Evolutionary conservation across 768 basidiomycete species (phyloP).

Genomic region (Termitomyces sp.): DNA sequence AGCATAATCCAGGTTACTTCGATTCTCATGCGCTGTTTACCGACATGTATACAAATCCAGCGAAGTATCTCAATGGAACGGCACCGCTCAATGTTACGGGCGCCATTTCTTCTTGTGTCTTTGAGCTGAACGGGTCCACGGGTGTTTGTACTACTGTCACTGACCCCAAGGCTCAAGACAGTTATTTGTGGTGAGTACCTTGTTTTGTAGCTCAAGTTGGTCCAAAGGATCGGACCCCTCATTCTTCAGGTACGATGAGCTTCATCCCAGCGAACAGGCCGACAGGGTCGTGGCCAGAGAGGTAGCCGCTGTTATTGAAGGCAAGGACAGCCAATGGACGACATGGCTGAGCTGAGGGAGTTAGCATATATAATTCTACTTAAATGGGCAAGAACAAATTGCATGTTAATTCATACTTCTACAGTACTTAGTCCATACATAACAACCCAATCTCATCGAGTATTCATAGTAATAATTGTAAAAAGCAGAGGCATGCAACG

Average conservation of each 20-base stretch:
- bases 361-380: neutral
- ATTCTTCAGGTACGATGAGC: slow-evolving; percentile 33
- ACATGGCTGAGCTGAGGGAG: slow-evolving; percentile 36
- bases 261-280: slow-evolving; percentile 26
- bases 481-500: neutral
- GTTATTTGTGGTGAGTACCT: slow-evolving; percentile 43
- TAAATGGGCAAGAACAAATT: neutral
- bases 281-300: slow-evolving; percentile 42
- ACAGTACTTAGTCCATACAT: neutral
- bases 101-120: slow-evolving; percentile 44
- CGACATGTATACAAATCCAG: slow-evolving; percentile 52
- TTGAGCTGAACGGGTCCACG: slow-evolving; percentile 20
- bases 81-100: slow-evolving; percentile 58
- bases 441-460: neutral
- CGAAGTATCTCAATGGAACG: slow-evolving; percentile 58
- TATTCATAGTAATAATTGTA: neutral
- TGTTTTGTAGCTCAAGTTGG: neutral
- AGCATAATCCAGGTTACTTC: slow-evolving; percentile 40
- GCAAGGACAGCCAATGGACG: slow-evolving; percentile 32
- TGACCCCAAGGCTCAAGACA: slow-evolving; percentile 32
- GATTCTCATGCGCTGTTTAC: slow-evolving; percentile 58
- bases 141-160: slow-evolving; percentile 29
- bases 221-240: neutral
- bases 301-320: slow-evolving; percentile 34
- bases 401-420: neutral